These are phyloP conservation scores for Galerina sulciceps DNA, from an alignment of 768 basidiomycete genomes.

Conservation along the genomic window DNA sequence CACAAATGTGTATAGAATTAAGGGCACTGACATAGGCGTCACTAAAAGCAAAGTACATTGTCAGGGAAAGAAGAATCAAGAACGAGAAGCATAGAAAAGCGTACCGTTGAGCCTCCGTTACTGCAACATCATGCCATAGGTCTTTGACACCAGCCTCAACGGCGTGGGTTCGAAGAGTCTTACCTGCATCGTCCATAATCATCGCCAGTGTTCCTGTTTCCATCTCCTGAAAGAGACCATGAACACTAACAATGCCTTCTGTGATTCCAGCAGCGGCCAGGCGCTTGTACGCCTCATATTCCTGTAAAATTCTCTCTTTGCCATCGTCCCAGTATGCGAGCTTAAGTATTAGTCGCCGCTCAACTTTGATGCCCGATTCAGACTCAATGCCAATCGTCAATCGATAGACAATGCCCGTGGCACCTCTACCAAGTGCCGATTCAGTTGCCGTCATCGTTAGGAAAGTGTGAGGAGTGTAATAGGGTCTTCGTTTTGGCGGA, in stretches of 20 bases:
- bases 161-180: not conserved
- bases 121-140: too few relatives aligned
- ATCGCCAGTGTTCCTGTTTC: not conserved
- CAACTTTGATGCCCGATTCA: not conserved
- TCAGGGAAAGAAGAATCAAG: too few relatives aligned
- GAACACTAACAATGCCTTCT: not conserved
- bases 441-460: not conserved
- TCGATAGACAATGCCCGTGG: not conserved
- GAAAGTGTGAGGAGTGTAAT: not conserved
- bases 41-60: not conserved
- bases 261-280: not conserved
- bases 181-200: slow-evolving; percentile 13
- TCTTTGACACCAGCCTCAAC: not conserved
- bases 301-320: not conserved
- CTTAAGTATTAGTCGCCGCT: not conserved
- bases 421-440: not conserved
- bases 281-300: slow-evolving; percentile 3
- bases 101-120: too few relatives aligned
- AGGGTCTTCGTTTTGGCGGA: not conserved
- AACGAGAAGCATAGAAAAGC: too few relatives aligned
- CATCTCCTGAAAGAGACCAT: slow-evolving; percentile 15
- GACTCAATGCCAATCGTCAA: not conserved
- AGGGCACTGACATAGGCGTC: not conserved
- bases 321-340: not conserved
- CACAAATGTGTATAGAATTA: slow-evolving; percentile 6